Conservation (phyloP, 805 yeast species). For the Candida tibetensis region DNA sequence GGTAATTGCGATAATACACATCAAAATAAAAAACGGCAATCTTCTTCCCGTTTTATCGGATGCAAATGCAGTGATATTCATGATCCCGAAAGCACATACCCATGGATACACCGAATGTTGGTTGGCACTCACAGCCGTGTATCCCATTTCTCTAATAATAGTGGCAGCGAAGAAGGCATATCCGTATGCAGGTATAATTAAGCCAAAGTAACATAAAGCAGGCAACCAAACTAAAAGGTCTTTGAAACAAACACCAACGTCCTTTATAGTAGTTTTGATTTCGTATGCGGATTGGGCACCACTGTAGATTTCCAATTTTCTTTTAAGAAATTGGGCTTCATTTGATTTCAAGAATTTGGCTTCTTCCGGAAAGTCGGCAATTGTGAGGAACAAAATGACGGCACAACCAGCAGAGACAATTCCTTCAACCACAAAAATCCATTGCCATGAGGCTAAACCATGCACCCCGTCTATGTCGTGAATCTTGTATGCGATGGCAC, state of each 20-base stretch:
- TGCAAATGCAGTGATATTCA: slow-evolving; percentile 55
- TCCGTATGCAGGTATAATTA: slow-evolving; percentile 71
- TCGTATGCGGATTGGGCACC: slow-evolving; percentile 48
- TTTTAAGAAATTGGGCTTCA: slow-evolving; percentile 55
- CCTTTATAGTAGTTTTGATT: slow-evolving; percentile 43
- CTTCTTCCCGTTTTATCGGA: slow-evolving; percentile 50
- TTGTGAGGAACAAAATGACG: slow-evolving; percentile 41
- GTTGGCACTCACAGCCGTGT: slow-evolving; percentile 72
- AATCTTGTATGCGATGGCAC: slow-evolving; percentile 66
- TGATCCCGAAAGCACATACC: slow-evolving; percentile 69
- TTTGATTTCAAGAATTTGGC: slow-evolving; percentile 48
- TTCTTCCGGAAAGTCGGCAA: slow-evolving; percentile 74
- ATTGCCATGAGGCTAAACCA: slow-evolving; percentile 47
- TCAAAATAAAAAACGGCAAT: slow-evolving; percentile 43
- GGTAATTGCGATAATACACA: slow-evolving; percentile 37
- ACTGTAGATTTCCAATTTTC: slow-evolving; percentile 55
- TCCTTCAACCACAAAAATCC: slow-evolving; percentile 53
- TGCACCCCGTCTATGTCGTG: slow-evolving; percentile 48
- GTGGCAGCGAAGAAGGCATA: slow-evolving; percentile 73
- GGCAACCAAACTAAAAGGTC: slow-evolving; percentile 58
- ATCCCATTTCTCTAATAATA: slow-evolving; percentile 58
- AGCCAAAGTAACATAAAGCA: slow-evolving; percentile 61
- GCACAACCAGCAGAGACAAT: slow-evolving; percentile 36
- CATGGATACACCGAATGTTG: slow-evolving; percentile 84
- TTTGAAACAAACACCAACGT: slow-evolving; percentile 49